phyloP scores from a whole-genome alignment of 1,284 basidiomycete genomes.

The Hypsizygus ulmarius region DNA sequence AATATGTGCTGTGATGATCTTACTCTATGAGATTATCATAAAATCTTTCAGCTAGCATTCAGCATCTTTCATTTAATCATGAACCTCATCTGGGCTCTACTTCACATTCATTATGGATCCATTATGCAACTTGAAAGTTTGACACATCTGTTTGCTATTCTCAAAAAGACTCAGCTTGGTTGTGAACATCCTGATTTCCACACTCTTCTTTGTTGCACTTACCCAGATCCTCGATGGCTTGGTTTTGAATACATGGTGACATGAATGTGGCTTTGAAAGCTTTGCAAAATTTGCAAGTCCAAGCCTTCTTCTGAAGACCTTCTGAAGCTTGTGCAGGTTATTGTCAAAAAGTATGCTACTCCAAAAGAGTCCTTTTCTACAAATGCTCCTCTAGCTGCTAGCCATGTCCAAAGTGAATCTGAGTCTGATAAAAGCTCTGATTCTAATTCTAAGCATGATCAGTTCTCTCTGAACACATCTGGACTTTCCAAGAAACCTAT shows the following conservation, averaged over 20 bases:
- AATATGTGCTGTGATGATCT: slow-evolving; percentile 19
- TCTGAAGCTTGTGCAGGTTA: slow-evolving; percentile 14
- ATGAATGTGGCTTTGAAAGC: slow-evolving; percentile 18
- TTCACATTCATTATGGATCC: slow-evolving; percentile 23
- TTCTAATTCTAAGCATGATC: not conserved
- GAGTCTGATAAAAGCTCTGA: not conserved
- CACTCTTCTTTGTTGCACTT: slow-evolving; percentile 21
- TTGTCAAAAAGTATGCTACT: slow-evolving; percentile 20
- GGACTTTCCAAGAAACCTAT: too few relatives aligned
- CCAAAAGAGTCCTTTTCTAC: slow-evolving; percentile 10
- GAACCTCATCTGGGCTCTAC: slow-evolving; percentile 26
- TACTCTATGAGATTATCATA: slow-evolving; percentile 20
- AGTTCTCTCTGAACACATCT: not conserved
- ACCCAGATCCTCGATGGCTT: slow-evolving; percentile 24
- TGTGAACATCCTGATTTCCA: slow-evolving; percentile 28
- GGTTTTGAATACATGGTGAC: slow-evolving; percentile 24
- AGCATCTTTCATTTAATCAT: slow-evolving; percentile 29
- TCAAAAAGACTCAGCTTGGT: slow-evolving; percentile 23
- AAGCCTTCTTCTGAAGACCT: slow-evolving; percentile 21
- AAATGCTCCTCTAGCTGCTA: too few relatives aligned
- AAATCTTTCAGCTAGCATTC: slow-evolving; percentile 25
- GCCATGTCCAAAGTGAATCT: not conserved
- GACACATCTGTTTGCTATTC: slow-evolving; percentile 24
- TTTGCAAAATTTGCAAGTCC: slow-evolving; percentile 19
- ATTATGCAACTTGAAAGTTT: slow-evolving; percentile 22